phyloP scores from a whole-genome alignment of 352 stramenopile genomes.

The Pythium scleroteichum region DNA sequence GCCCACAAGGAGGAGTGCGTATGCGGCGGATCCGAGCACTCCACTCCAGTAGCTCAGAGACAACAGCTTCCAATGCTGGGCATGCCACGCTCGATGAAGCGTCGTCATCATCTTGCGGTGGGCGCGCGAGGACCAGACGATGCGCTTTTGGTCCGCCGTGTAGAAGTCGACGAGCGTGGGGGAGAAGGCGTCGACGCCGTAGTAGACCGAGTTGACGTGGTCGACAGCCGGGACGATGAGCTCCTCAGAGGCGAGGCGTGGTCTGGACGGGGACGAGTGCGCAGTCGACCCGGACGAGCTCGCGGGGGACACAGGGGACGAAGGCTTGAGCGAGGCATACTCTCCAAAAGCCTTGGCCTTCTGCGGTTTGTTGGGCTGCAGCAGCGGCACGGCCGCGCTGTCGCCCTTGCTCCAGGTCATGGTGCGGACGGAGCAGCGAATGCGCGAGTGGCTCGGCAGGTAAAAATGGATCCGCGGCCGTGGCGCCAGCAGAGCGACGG shows the following conservation, averaged over 20 bases:
- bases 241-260: constrained; percentile 72
- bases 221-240: constrained; percentile 76
- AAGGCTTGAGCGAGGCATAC: constrained; percentile 20
- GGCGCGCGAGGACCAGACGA: constrained; percentile 84
- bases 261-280: constrained; percentile 24
- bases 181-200: constrained; percentile 84
- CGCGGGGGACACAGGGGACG: constrained; percentile 19
- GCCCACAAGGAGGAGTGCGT: constrained; percentile 61
- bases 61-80: constrained; percentile 62
- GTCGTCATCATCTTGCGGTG: constrained; percentile 91
- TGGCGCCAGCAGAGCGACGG: constrained; percentile 4
- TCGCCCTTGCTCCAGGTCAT: constrained; percentile 27
- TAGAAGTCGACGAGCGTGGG: constrained; percentile 87
- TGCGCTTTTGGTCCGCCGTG: constrained; percentile 82
- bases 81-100: constrained; percentile 75
- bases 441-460: constrained; percentile 2
- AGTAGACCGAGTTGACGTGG: constrained; percentile 84
- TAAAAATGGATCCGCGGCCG: constrained; percentile 7
- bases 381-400: constrained; percentile 24
- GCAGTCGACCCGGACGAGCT: constrained; percentile 26
- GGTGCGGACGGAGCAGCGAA: constrained; percentile 10
- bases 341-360: constrained; percentile 12
- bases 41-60: constrained; percentile 80
- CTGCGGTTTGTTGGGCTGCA: constrained; percentile 8
- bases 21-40: constrained; percentile 52